Evolutionary conservation across 768 basidiomycete genomes (phyloP).

Genomic region (Boletus barrowsii): DNA sequence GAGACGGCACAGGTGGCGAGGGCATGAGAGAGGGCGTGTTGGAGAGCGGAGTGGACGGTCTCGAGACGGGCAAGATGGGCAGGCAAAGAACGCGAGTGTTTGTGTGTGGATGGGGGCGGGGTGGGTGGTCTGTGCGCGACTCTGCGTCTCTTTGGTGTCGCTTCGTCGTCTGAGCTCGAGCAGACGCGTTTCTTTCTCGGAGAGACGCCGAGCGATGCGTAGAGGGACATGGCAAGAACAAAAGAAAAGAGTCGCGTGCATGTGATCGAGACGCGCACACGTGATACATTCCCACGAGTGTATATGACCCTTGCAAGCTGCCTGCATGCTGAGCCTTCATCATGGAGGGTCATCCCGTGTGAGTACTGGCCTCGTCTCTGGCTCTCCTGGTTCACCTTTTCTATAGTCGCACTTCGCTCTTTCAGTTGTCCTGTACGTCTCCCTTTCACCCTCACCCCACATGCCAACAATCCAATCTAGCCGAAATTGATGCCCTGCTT

Average conservation of each 20-base stretch:
- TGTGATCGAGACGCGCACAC: slow-evolving; percentile 18
- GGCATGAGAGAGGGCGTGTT: slow-evolving; percentile 82
- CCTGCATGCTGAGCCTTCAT: not conserved
- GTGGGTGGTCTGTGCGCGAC: slow-evolving; percentile 36
- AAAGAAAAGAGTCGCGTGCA: not conserved
- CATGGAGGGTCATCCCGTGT: slow-evolving; percentile 22
- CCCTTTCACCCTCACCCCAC: not conserved
- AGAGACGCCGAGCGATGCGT: slow-evolving; percentile 52
- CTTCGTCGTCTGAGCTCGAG: slow-evolving; percentile 49
- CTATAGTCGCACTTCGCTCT: slow-evolving; percentile 3
- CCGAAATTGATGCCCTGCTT: slow-evolving; percentile 29
- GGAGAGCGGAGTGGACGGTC: slow-evolving; percentile 64
- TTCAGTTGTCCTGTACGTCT: slow-evolving; percentile 8
- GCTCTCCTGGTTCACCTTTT: not conserved
- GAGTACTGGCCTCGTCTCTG: not conserved
- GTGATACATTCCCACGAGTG: slow-evolving; percentile 26
- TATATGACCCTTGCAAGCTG: not conserved
- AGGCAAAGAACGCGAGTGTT: slow-evolving; percentile 41
- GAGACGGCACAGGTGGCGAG: slow-evolving; percentile 80
- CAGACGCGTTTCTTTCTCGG: slow-evolving; percentile 66
- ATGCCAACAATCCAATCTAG: slow-evolving; percentile 4
- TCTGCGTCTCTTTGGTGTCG: slow-evolving; percentile 66
- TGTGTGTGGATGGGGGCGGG: not conserved
- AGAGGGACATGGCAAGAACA: slow-evolving; percentile 9
- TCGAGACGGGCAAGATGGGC: slow-evolving; percentile 58